Conservation (phyloP, 441 rosid genomes). For the Eutrema salsugineum region DNA sequence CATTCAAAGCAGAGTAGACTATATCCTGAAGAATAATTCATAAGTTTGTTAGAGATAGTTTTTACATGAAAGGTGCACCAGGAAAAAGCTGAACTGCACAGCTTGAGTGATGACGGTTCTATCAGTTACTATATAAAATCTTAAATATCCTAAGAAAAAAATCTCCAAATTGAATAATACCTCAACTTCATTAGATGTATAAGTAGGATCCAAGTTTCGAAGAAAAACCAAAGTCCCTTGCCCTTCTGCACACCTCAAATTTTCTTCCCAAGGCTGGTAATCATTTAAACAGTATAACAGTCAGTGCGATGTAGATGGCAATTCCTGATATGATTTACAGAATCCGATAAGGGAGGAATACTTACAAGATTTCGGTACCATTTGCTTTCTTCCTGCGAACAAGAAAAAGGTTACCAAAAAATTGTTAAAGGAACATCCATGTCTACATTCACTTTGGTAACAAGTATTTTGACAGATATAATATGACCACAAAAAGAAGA, state of each 20-base stretch:
- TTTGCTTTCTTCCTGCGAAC: slow-evolving; percentile 53
- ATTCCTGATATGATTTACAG: background rate
- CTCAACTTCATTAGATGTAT: slow-evolving; percentile 62
- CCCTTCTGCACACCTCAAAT: slow-evolving; percentile 40
- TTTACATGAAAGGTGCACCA: background rate
- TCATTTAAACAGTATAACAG: slow-evolving; percentile 13
- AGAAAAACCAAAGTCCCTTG: slow-evolving; percentile 56
- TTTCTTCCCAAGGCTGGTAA: slow-evolving; percentile 64
- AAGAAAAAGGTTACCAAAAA: slow-evolving; percentile 17
- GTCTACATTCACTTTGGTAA: background rate
- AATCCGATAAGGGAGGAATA: slow-evolving; percentile 8
- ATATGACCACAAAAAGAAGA: background rate
- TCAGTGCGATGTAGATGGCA: background rate
- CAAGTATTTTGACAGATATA: background rate
- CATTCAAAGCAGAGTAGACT: slow-evolving; percentile 50
- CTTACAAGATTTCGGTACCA: slow-evolving; percentile 67
- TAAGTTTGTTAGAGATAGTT: background rate
- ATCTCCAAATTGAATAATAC: slow-evolving; percentile 32
- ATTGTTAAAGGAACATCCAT: slow-evolving; percentile 8
- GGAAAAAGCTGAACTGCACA: background rate
- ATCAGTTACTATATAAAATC: background rate
- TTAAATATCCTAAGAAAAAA: background rate
- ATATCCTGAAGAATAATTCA: slow-evolving; percentile 44
- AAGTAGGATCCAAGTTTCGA: slow-evolving; percentile 68
- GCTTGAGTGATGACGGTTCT: background rate